phyloP scores from a whole-genome alignment of 2,329 filamentous ascomycete species.

The Phialophora expanda region DNA sequence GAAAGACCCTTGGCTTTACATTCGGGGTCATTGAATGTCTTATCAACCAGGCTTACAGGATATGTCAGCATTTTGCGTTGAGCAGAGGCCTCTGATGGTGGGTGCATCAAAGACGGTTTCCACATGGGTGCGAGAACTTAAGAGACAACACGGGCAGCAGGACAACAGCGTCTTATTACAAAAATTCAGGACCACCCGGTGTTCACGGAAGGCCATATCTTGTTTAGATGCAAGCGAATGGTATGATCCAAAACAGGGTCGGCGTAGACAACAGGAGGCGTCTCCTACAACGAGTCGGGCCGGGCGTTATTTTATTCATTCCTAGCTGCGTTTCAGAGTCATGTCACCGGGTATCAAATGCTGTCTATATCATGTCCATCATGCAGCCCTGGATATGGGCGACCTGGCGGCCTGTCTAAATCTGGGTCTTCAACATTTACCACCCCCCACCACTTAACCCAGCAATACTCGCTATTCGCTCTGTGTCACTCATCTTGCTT shows the following conservation, averaged over 20 bases:
- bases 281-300: not conserved
- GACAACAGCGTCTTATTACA: not conserved
- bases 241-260: not conserved
- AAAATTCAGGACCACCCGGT: not conserved
- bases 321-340: not conserved
- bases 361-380: not conserved
- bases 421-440: constrained; percentile 54
- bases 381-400: not conserved
- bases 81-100: too few relatives aligned
- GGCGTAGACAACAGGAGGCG: not conserved
- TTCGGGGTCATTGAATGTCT: too few relatives aligned
- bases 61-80: too few relatives aligned
- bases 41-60: too few relatives aligned
- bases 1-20: too few relatives aligned
- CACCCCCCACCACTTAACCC: constrained; percentile 92
- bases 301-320: not conserved
- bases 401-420: not conserved
- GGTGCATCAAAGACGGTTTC: too few relatives aligned
- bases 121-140: not conserved
- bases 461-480: constrained; percentile 84
- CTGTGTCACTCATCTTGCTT: constrained; percentile 66
- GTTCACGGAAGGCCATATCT: too few relatives aligned
- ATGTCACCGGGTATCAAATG: not conserved
- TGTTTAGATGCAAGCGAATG: not conserved
- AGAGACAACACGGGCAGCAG: not conserved